These are phyloP conservation scores for Cunninghamia lanceolata DNA, from an alignment of 75 land plant species.

Conservation along the genomic window DNA sequence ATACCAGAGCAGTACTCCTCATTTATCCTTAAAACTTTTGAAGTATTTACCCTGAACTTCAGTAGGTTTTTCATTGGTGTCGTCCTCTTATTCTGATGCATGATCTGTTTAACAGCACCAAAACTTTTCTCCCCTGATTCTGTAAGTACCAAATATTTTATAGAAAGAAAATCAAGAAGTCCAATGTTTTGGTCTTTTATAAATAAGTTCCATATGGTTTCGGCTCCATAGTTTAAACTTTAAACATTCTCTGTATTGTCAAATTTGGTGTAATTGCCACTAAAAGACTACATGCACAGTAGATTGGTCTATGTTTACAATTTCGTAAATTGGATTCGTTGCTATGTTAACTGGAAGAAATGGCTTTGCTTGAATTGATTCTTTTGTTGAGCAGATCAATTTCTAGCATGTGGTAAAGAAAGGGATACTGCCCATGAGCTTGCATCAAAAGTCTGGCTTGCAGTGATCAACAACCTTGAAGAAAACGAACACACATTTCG, in stretches of 20 bases:
- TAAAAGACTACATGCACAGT: background rate
- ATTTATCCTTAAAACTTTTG: background rate
- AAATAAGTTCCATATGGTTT: background rate
- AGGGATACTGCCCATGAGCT: conserved; percentile 77
- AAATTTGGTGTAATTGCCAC: background rate
- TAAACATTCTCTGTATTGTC: background rate
- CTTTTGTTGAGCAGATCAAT: conserved; percentile 62
- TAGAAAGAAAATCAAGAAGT: background rate
- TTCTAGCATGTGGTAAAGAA: conserved; percentile 77
- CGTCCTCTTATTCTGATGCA: background rate
- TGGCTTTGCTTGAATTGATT: background rate
- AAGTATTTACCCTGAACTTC: background rate
- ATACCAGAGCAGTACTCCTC: background rate
- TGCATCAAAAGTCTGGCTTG: conserved; percentile 88
- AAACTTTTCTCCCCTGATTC: background rate
- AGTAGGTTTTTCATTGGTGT: background rate
- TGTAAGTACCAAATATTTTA: too few relatives aligned
- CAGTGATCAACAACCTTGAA: conserved; percentile 79
- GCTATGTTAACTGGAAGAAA: background rate
- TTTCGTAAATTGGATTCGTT: background rate
- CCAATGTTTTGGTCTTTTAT: background rate
- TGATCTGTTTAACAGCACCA: background rate
- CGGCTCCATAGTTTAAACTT: background rate
- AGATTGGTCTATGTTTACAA: background rate
- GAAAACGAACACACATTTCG: conserved; percentile 73